phyloP scores from a whole-genome alignment of 2,329 filamentous ascomycete genomes.

The Tolypocladium endophyticum region DNA sequence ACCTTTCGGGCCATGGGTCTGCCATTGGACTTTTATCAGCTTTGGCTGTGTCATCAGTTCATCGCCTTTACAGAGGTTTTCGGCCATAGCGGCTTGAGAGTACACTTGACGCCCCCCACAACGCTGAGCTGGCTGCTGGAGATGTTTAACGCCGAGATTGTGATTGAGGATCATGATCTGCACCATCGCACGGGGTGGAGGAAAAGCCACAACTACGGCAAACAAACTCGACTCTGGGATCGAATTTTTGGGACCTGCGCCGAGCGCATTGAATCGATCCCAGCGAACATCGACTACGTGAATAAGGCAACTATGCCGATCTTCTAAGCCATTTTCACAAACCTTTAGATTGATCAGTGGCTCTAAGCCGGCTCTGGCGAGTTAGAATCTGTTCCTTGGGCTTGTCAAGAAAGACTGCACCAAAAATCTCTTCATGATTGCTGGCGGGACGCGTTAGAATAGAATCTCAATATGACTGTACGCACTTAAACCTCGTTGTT shows the following conservation, averaged over 20 bases:
- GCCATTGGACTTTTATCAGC: conserved; percentile 34
- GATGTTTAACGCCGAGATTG: conserved; percentile 21
- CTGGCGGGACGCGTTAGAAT: not conserved
- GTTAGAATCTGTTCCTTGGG: not conserved
- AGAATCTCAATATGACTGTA: not conserved
- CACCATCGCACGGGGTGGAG: conserved; percentile 26
- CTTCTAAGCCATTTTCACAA: not conserved
- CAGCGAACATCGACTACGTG: conserved; percentile 19
- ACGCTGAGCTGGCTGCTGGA: conserved; percentile 21
- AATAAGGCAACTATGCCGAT: conserved; percentile 17
- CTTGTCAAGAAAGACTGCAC: not conserved
- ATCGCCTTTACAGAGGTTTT: conserved; percentile 26
- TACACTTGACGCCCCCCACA: conserved; percentile 20
- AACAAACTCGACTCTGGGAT: conserved; percentile 27
- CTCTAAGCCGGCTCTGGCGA: not conserved
- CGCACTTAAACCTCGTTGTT: not conserved
- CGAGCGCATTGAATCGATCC: conserved; percentile 22
- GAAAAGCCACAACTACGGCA: conserved; percentile 26
- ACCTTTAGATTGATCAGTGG: not conserved
- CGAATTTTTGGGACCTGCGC: conserved; percentile 23
- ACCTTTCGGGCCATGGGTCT: conserved; percentile 21
- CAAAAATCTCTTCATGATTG: not conserved
- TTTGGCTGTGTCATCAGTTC: conserved; percentile 33
- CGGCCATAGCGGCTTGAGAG: conserved; percentile 26
- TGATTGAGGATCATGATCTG: conserved; percentile 30